Evolutionary conservation across 2,329 filamentous ascomycete genomes (phyloP), one percentile per base, ranked within the genome.

Genomic region (Cucurbitaria berberidis): DNA sequence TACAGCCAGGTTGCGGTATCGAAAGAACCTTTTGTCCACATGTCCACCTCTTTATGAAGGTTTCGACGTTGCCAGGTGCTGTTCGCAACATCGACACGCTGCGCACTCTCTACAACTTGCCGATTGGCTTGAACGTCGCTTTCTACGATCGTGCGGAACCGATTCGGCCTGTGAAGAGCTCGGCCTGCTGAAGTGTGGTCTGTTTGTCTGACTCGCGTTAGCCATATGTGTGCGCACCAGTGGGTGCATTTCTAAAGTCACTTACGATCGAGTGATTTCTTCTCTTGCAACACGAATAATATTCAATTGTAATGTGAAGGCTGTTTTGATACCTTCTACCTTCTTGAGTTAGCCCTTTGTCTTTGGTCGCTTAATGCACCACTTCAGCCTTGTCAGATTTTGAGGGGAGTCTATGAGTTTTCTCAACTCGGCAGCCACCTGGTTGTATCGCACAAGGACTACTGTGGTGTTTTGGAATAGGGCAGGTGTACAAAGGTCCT

Each of bases 1-100:
- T 60, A 66, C 6, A 66, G 52, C 63, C 63, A 66, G 3, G 63
- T 59, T 21, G 63, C 63, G 9, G 63, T 64, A 18, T 64, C 57
- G 15, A 53, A 52, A 15, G 55, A 56, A 16, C 42, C 59, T 15
- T 51, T 43, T 21, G 58, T 50, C 48, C 52, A 64, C 24, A 57
- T 8, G 27, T 55, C 42, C 9, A 66, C 6, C 15, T 53, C 46
- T 6, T 35, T 42, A n/a, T 56, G 42, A 22, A 36, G 42, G 10
- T 49, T 27, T 13, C 15, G 42, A 27, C 27, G 27, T 21, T 51
- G 48, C 38, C 22, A 46, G 4, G 48, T 51, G 6, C 43, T 21
- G 3, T 39, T 42, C 2, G 55, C 22, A 16, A 46, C 48, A 7
- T 54, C 51, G n/a, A 57, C 53, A 21, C 49, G 32, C 11, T 59